Base-by-base conservation (phyloP, 2,329 filamentous ascomycete species). In the Fusarium robinianum region DNA sequence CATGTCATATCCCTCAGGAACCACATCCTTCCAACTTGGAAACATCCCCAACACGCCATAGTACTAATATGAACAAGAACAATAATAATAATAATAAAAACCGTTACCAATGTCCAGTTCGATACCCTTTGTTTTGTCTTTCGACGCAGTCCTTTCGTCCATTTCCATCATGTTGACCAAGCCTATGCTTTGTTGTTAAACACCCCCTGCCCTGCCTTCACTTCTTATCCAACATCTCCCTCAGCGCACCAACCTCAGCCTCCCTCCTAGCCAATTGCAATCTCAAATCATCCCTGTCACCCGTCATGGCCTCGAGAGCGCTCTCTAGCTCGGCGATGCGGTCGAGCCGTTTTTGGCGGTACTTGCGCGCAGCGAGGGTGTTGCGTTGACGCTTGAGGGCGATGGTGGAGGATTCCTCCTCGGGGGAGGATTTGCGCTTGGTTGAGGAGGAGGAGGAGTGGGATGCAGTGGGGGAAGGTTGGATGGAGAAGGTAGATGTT, bases 301-400 rank as follows among this genome's bases (percentile, higher is more conserved):
- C 66, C 46, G 78, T 78, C 60, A 83, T 76, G 29, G 77, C 73
- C 32, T 75, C 76, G 27, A 88, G 68, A 14, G 79, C 76, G 7
- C 69, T 65, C 64, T 88, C 84, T 21, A 88, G 73, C 49, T 80
- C 77, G 17, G 68, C 69, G 64, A 87, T 79, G 49, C 83, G 80
- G 57, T 88, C 84, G 22, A 87, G 74, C 31, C 83, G 80, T 64
- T 85, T 85, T 63, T 88, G 84, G 17, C 85, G 80, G 62, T 87
- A 88, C 49, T 84, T 83, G 49, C 83, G 77, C 19, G 85, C 85
- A n/a, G 85, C 84, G 49, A 86, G 74, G 10, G 84, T 88, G 65
- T 88, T 88, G 49, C 80, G 78, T 49, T 80, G 78, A 18, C 85
- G 81, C 65, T 87, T 87, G 60, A 73, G 60, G 12, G 65, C 61